phyloP scores from a whole-genome alignment of 176 grass and related monocot species.

The Lolium rigidum region DNA sequence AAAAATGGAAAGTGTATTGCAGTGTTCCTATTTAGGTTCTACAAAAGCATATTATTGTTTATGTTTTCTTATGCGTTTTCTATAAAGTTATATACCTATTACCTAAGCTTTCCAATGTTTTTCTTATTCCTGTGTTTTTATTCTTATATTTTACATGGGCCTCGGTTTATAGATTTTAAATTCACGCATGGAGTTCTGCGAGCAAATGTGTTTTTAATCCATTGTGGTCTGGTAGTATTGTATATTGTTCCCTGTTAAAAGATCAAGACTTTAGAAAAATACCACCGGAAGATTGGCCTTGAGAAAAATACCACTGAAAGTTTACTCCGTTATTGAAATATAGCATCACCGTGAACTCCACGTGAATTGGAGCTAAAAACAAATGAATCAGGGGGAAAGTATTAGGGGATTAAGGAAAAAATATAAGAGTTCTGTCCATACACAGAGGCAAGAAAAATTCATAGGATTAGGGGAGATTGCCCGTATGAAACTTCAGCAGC shows the following conservation, averaged over 20 bases:
- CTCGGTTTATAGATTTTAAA: not conserved
- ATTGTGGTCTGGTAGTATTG: not conserved
- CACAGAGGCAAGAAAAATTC: no score
- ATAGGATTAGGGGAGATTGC: no score
- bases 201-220: not conserved
- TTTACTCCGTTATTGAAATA: no score
- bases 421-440: no score
- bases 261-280: no score
- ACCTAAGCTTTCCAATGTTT: not conserved
- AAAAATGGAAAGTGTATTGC: not conserved
- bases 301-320: no score
- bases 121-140: not conserved
- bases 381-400: no score
- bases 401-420: no score
- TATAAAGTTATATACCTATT: not conserved
- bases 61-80: not conserved
- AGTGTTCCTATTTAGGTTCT: constrained; percentile 10
- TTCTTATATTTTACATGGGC: not conserved
- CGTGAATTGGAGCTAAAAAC: no score
- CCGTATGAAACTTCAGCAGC: no score
- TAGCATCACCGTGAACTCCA: no score
- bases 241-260: not conserved
- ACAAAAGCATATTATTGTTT: constrained; percentile 1
- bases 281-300: no score
- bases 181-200: not conserved